Percentiles rank a stretch among this genome's conserved stretches.
Conservation (phyloP, 2,329 filamentous ascomycete genomes). For the Penicillium sp. region DNA sequence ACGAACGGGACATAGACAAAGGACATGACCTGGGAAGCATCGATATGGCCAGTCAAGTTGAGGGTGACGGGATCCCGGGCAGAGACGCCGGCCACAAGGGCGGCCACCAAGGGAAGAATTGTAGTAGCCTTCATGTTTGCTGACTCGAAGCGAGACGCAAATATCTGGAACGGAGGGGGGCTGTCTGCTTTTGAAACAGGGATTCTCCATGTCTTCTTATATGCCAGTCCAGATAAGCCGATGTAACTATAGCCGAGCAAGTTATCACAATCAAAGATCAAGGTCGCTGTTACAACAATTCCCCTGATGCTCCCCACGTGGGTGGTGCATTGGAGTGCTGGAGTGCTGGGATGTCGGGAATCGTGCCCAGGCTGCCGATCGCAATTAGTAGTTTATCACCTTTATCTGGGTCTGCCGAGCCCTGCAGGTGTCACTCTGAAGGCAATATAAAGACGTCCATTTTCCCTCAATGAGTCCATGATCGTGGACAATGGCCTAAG, state of each 20-base stretch:
- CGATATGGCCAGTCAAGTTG: constrained; percentile 6
- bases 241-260: not conserved
- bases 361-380: not conserved
- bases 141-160: not conserved
- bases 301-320: not conserved
- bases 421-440: not conserved
- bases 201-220: not conserved
- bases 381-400: not conserved
- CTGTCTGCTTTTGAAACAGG: not conserved
- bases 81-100: not conserved
- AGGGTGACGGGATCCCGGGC: constrained; percentile 10
- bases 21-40: constrained; percentile 21
- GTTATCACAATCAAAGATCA: not conserved
- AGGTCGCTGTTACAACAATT: not conserved
- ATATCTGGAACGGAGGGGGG: not conserved
- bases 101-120: not conserved
- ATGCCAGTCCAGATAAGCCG: not conserved
- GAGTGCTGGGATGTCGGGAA: not conserved
- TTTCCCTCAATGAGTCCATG: not conserved
- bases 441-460: not conserved
- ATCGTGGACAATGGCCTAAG: too few species aligned
- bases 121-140: not conserved
- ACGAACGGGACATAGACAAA: constrained; percentile 25
- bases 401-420: not conserved
- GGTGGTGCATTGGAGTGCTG: not conserved